Evolutionary conservation across 805 yeast species (phyloP).

Genomic region (Cyberlindnera euphorbiae): DNA sequence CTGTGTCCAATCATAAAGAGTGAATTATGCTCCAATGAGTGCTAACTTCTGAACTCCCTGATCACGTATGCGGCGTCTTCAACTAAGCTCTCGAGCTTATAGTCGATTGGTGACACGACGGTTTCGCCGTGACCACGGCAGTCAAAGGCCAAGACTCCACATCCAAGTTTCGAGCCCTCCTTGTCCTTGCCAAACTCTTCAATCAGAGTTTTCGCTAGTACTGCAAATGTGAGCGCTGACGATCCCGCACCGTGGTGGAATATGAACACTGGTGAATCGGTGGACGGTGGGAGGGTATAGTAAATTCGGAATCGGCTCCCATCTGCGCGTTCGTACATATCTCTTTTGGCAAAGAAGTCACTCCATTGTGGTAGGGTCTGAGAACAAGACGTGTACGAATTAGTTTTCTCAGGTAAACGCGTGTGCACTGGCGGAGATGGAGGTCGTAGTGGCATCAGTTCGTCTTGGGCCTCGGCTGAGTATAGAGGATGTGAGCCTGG

Average conservation of each 20-base stretch:
- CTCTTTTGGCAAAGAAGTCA: constrained; percentile 31
- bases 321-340: constrained; percentile 13
- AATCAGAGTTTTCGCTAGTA: constrained; percentile 36
- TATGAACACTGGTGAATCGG: constrained; percentile 52
- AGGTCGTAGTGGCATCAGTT: constrained; percentile 11
- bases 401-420: neutral
- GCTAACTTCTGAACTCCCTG: constrained; percentile 29
- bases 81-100: constrained; percentile 46
- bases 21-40: constrained; percentile 21
- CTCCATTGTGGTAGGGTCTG: constrained; percentile 24
- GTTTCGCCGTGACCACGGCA: constrained; percentile 82
- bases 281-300: constrained; percentile 45
- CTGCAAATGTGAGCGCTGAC: constrained; percentile 70
- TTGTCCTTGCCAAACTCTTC: constrained; percentile 18
- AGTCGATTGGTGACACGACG: constrained; percentile 25
- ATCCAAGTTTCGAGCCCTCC: constrained; percentile 30
- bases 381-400: neutral
- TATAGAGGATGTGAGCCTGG: constrained; percentile 2
- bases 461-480: constrained; percentile 9
- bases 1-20: constrained; percentile 81
- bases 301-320: constrained; percentile 46
- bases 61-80: constrained; percentile 55
- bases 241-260: constrained; percentile 97
- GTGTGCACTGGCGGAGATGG: constrained; percentile 11
- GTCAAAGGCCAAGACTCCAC: constrained; percentile 73